Evolutionary conservation across 1,139 yeast genomes (phyloP).

Genomic region (Nakaseomyces nivariensis): DNA sequence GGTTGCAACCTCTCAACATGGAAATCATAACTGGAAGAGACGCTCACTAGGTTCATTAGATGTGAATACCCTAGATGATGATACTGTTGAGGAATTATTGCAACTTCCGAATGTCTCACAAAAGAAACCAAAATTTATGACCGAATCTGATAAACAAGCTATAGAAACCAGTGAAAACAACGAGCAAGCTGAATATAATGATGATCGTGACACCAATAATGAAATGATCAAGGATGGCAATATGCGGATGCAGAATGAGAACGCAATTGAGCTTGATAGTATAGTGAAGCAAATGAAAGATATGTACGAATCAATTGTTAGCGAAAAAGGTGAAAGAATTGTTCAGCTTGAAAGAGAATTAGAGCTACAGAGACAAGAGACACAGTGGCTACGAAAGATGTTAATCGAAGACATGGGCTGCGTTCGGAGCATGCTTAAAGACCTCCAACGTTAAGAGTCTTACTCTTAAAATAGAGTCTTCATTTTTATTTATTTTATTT

Average conservation of each 20-base stretch:
- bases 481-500: too few species aligned
- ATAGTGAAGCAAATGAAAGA: conserved; percentile 9
- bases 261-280: neutral
- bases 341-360: conserved; percentile 24
- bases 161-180: neutral
- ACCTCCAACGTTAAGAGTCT: conserved; percentile 9
- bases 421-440: conserved; percentile 24
- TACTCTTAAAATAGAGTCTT: too few species aligned
- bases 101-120: conserved; percentile 20
- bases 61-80: conserved; percentile 22
- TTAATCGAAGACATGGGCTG: conserved; percentile 30
- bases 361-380: conserved; percentile 27
- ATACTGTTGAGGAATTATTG: conserved; percentile 25
- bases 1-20: neutral
- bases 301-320: conserved; percentile 21
- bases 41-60: conserved; percentile 23
- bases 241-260: neutral
- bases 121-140: conserved; percentile 10
- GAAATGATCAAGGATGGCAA: neutral
- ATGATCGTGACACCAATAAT: neutral
- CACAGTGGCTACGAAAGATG: conserved; percentile 29
- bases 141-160: conserved; percentile 4
- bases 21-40: conserved; percentile 16
- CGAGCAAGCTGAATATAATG: neutral
- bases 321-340: conserved; percentile 26